Evolutionary conservation across 169 alveolate genomes (phyloP).

Genomic region (Plasmodium coatneyi): DNA sequence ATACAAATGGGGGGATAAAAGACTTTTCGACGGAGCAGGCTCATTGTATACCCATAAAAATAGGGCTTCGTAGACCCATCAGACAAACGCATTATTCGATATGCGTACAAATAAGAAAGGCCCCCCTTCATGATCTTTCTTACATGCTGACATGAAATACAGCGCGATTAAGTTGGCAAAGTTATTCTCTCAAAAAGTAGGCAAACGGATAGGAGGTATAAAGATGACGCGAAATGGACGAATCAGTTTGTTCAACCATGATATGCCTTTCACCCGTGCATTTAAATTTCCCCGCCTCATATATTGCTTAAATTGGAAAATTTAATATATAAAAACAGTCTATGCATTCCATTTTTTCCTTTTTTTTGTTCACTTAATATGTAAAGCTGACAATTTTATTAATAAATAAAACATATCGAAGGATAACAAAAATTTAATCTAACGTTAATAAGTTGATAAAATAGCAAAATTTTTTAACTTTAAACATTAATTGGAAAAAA

Average conservation of each 20-base stretch:
- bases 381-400: background rate
- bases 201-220: background rate
- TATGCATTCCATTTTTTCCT: background rate
- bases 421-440: background rate
- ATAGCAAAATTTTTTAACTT: background rate
- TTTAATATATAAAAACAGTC: background rate
- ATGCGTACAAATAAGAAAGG: background rate
- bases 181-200: background rate
- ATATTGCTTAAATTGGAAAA: background rate
- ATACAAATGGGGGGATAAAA: background rate
- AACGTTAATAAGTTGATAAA: constrained; percentile 4
- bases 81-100: background rate
- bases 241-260: background rate
- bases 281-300: background rate
- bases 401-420: background rate
- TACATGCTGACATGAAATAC: background rate
- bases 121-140: background rate
- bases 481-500: constrained; percentile 8
- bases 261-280: background rate
- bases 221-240: background rate
- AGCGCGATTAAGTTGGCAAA: background rate
- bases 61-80: background rate
- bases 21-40: background rate
- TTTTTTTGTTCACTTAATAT: background rate
- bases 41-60: background rate